A percentile compares a stretch with the other conserved stretches of the same genome.
These are phyloP conservation scores for Wallacemonas sp. DNA, from an alignment of 208 protist species.

Conservation along the genomic window DNA sequence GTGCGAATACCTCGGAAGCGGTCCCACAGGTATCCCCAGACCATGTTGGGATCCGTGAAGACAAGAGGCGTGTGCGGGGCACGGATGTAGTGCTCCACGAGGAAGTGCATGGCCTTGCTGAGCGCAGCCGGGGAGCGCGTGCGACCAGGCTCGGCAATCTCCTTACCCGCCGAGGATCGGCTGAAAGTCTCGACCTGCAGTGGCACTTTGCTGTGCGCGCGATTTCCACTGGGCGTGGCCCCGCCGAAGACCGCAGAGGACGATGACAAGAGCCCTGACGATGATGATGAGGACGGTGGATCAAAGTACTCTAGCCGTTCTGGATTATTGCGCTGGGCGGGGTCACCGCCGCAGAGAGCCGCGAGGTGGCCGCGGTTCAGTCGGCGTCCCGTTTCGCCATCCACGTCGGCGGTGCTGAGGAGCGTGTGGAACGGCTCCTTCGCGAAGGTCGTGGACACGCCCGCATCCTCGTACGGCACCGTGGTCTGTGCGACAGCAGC, in stretches of 20 bases:
- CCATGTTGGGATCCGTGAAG: slow-evolving; percentile 61
- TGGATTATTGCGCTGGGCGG: slow-evolving; percentile 34
- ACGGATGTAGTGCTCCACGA: slow-evolving; percentile 82
- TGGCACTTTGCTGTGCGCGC: background rate
- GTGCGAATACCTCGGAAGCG: slow-evolving; percentile 79
- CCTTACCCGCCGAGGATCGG: slow-evolving; percentile 68
- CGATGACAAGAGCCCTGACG: slow-evolving; percentile 13
- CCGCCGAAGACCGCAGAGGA: background rate
- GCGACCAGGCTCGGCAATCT: slow-evolving; percentile 38
- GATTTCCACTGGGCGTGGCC: background rate
- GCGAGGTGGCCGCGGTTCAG: slow-evolving; percentile 47
- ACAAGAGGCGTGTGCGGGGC: slow-evolving; percentile 58
- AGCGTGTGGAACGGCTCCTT: slow-evolving; percentile 51
- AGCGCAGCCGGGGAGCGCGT: slow-evolving; percentile 71
- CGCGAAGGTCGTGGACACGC: slow-evolving; percentile 43
- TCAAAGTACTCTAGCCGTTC: slow-evolving; percentile 45
- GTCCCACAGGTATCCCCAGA: slow-evolving; percentile 87
- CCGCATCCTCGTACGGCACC: slow-evolving; percentile 29
- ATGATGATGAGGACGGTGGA: background rate
- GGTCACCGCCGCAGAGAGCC: slow-evolving; percentile 61
- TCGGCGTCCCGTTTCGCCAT: slow-evolving; percentile 19
- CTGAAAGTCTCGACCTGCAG: slow-evolving; percentile 67
- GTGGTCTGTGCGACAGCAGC: background rate
- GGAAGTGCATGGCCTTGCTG: slow-evolving; percentile 87
- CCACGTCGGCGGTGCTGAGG: slow-evolving; percentile 14